Evolutionary conservation across 305 asterid genomes (phyloP).

Genomic region (Fraxinus albicans): DNA sequence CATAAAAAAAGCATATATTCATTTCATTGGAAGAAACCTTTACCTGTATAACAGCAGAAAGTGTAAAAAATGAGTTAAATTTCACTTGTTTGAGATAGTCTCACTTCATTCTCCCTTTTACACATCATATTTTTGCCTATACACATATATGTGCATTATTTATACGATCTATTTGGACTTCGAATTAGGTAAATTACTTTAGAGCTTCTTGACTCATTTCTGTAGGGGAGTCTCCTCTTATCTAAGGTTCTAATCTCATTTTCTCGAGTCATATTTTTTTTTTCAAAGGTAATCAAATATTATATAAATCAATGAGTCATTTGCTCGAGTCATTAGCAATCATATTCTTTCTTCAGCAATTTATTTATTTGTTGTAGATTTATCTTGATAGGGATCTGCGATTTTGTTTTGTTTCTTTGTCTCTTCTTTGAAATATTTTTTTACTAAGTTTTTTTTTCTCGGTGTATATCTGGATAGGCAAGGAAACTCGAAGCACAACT

Average conservation of each 20-base stretch:
- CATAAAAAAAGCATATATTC: neutral
- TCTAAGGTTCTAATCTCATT: neutral
- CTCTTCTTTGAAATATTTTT: slow-evolving; percentile 11
- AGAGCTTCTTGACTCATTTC: slow-evolving; percentile 16
- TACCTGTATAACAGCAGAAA: neutral
- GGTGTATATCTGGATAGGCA: slow-evolving; percentile 47
- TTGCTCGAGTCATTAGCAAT: neutral
- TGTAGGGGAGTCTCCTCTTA: neutral
- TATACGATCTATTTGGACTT: neutral
- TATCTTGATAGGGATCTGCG: neutral
- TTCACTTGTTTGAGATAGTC: neutral
- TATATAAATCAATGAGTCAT: no score
- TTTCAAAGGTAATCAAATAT: no score
- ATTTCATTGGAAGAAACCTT: neutral
- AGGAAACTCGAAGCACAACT: slow-evolving; percentile 88
- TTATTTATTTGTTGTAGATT: neutral
- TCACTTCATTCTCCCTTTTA: neutral
- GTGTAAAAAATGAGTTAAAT: neutral
- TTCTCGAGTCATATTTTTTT: neutral
- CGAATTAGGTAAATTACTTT: neutral
- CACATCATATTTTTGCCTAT: neutral
- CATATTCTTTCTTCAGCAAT: neutral
- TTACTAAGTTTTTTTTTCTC: slow-evolving; percentile 10
- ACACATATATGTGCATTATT: neutral
- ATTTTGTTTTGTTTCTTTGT: slow-evolving; percentile 4